These are phyloP conservation scores for Podaxis pistillaris DNA, from an alignment of 768 basidiomycete genomes.

Conservation along the genomic window DNA sequence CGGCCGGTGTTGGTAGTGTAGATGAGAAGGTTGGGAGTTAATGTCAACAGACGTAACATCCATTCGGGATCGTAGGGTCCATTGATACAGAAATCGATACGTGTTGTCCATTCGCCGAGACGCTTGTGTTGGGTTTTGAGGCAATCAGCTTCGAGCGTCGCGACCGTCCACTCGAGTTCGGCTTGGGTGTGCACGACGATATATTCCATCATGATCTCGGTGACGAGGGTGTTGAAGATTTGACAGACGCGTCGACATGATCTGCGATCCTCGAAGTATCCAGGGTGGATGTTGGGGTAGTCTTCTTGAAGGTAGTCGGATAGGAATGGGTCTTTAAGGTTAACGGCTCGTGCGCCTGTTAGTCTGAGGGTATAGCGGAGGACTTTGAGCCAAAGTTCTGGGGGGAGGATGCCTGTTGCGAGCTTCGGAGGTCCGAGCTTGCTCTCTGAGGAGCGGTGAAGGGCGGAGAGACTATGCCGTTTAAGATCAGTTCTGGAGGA, in stretches of 20 bases:
- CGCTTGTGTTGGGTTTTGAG: slow-evolving; percentile 20
- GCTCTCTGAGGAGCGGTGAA: neutral
- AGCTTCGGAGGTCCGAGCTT: slow-evolving; percentile 25
- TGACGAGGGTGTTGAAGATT: slow-evolving; percentile 34
- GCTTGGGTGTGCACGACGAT: slow-evolving; percentile 33
- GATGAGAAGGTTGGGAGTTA: slow-evolving; percentile 43
- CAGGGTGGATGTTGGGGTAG: slow-evolving; percentile 28
- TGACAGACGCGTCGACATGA: slow-evolving; percentile 35
- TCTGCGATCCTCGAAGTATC: slow-evolving; percentile 28
- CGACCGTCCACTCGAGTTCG: slow-evolving; percentile 33
- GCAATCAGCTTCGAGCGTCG: slow-evolving; percentile 32
- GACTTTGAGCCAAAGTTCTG: slow-evolving; percentile 34
- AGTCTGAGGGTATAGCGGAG: slow-evolving; percentile 32
- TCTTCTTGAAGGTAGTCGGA: slow-evolving; percentile 29
- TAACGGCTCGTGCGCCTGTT: slow-evolving; percentile 29
- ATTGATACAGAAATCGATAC: slow-evolving; percentile 41
- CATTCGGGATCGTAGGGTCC: slow-evolving; percentile 25
- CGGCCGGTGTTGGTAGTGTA: slow-evolving; percentile 38
- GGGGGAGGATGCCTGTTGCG: slow-evolving; percentile 31
- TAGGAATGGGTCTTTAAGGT: slow-evolving; percentile 39
- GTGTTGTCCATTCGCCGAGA: slow-evolving; percentile 37
- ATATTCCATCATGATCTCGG: slow-evolving; percentile 39
- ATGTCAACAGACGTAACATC: slow-evolving; percentile 36
- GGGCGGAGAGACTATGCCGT: neutral
- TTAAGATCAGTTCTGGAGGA: neutral